phyloP scores from a whole-genome alignment of 176 grass and related monocot species.

The Oryza glumipatula region DNA sequence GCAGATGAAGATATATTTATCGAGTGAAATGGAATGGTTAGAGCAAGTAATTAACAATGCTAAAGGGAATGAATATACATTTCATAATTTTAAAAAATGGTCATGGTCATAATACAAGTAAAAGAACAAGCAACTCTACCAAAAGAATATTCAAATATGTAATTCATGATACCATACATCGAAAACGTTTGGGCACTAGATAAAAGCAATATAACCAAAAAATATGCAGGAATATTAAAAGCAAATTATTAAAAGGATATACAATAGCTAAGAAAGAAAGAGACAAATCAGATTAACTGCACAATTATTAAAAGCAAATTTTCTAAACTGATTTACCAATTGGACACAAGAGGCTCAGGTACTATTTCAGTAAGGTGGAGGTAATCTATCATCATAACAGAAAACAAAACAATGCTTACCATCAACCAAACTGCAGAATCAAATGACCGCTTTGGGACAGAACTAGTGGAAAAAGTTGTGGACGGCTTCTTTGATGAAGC shows the following conservation, averaged over 20 bases:
- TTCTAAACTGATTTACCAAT: neutral
- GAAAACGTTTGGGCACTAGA: slow-evolving; percentile 10
- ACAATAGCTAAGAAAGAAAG: neutral
- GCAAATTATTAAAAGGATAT: neutral
- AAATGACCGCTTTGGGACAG: slow-evolving; percentile 79
- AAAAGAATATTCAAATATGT: neutral
- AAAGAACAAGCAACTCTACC: neutral
- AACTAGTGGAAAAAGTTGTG: slow-evolving; percentile 63
- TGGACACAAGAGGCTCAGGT: slow-evolving; percentile 4
- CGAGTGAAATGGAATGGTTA: neutral
- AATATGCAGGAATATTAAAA: neutral
- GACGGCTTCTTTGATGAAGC: slow-evolving; percentile 74
- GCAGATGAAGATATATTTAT: slow-evolving; percentile 19
- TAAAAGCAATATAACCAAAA: neutral
- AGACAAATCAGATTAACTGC: slow-evolving; percentile 20
- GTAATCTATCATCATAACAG: slow-evolving; percentile 28
- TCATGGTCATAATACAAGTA: neutral
- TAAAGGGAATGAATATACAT: slow-evolving; percentile 12
- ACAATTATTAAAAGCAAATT: neutral
- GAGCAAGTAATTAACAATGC: slow-evolving; percentile 1
- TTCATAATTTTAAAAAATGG: slow-evolving; percentile 3
- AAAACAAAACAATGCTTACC: slow-evolving; percentile 56
- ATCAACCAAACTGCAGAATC: slow-evolving; percentile 86
- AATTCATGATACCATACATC: slow-evolving; percentile 27
- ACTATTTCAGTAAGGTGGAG: slow-evolving; percentile 14